Evolutionary conservation across 176 grass and related monocot genomes (phyloP).

Genomic region (Bothriochloa decipiens): DNA sequence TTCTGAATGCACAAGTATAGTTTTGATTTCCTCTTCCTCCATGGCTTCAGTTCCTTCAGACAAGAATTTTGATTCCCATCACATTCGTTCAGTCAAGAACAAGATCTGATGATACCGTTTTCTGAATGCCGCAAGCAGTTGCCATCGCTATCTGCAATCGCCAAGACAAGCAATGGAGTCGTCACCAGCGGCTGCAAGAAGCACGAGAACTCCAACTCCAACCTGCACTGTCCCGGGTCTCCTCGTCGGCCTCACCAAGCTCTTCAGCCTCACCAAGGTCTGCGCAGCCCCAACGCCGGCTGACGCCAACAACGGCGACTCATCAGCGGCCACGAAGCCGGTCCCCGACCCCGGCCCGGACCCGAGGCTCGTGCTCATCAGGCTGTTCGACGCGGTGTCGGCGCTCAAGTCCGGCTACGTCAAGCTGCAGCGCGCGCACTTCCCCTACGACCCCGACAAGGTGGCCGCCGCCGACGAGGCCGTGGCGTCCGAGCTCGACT

Average conservation of each 20-base stretch:
- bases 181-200: neutral
- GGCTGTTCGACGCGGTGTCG: neutral
- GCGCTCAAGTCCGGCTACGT: conserved; percentile 34
- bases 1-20: neutral
- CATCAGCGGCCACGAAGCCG: neutral
- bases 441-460: neutral
- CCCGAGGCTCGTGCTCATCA: neutral
- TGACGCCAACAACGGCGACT: neutral
- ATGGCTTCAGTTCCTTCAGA: neutral
- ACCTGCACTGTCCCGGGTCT: conserved; percentile 22
- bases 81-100: neutral
- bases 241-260: conserved; percentile 9
- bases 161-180: conserved; percentile 1
- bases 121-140: neutral
- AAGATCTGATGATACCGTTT: neutral
- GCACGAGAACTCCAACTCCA: neutral
- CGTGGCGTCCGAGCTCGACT: conserved; percentile 27
- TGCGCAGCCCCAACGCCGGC: conserved; percentile 6
- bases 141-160: neutral
- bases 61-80: neutral
- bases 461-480: conserved; percentile 1
- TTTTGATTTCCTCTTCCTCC: neutral
- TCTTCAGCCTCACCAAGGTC: conserved; percentile 37
- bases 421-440: conserved; percentile 28
- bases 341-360: neutral